Conservation (phyloP, 2,329 filamentous ascomycete species). For the Aspergillus bombycis region DNA sequence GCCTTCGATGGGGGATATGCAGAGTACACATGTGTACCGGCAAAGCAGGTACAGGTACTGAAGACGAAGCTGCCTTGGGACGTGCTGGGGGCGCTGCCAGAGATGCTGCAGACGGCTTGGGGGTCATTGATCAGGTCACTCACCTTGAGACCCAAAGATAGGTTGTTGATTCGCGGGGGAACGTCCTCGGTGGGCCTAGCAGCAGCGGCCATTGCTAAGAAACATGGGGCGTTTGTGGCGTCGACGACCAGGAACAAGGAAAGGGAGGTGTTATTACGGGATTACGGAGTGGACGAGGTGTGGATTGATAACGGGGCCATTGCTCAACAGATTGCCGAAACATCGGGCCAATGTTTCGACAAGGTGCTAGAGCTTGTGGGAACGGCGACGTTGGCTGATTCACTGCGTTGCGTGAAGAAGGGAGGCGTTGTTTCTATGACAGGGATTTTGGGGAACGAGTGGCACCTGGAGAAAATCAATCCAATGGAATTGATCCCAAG, state of each 20-base stretch:
- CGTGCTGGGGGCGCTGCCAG: constrained; percentile 51
- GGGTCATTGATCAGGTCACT: constrained; percentile 48
- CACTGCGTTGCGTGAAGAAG: constrained; percentile 42
- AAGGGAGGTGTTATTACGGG: constrained; percentile 42
- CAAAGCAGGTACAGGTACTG: constrained; percentile 44
- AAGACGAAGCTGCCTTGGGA: constrained; percentile 45
- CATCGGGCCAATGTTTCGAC: constrained; percentile 38
- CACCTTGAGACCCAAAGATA: constrained; percentile 43
- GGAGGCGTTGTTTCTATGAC: constrained; percentile 51
- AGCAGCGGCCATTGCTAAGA: constrained; percentile 50
- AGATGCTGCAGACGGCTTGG: constrained; percentile 57
- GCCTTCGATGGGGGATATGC: constrained; percentile 54
- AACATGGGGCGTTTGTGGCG: constrained; percentile 43
- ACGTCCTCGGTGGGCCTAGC: constrained; percentile 54
- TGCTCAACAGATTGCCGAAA: constrained; percentile 36
- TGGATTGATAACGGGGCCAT: constrained; percentile 50
- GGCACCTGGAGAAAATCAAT: constrained; percentile 43
- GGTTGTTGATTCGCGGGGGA: constrained; percentile 53
- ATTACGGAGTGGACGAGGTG: constrained; percentile 47
- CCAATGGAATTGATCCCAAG: constrained; percentile 50
- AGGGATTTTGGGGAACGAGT: constrained; percentile 51
- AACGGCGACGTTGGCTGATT: constrained; percentile 47
- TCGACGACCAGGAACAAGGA: constrained; percentile 45
- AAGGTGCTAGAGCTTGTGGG: constrained; percentile 55
- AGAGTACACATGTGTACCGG: constrained; percentile 52